A percentile compares a stretch with the other conserved stretches of the same genome.
Evolutionary conservation across 306 rosid species (phyloP).

Genomic region (Carpinus fangiana): DNA sequence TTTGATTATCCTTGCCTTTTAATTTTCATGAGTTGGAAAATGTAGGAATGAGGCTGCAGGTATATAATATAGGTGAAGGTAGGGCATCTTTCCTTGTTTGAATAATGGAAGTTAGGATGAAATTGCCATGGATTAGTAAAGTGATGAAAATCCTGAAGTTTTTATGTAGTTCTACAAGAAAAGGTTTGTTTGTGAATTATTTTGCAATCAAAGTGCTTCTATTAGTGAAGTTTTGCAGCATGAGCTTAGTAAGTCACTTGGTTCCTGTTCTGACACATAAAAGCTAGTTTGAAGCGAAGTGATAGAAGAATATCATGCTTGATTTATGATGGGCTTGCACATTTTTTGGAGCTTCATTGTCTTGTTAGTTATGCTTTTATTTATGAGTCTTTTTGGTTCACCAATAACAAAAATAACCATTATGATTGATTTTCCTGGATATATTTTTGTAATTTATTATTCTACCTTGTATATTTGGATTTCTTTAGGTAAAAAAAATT

Average conservation of each 20-base stretch:
- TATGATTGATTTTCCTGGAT: not conserved
- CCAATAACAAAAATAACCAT: not conserved
- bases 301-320: not conserved
- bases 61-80: not conserved
- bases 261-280: not conserved
- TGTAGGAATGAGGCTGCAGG: not conserved
- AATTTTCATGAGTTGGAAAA: not conserved
- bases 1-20: not conserved
- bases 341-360: not conserved
- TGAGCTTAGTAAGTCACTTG: not conserved
- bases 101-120: not conserved
- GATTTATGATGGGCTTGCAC: not conserved
- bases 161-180: not conserved
- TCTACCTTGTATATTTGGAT: not conserved
- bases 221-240: not conserved
- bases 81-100: not conserved
- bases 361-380: not conserved
- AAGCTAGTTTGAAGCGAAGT: not conserved
- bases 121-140: not conserved
- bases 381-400: not conserved
- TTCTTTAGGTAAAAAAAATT: not conserved
- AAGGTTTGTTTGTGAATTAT: not conserved
- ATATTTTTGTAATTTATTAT: not conserved
- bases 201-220: not conserved
- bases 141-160: not conserved